Base-by-base conservation (phyloP, 2,329 filamentous ascomycete genomes). In the Periconia sp. region DNA sequence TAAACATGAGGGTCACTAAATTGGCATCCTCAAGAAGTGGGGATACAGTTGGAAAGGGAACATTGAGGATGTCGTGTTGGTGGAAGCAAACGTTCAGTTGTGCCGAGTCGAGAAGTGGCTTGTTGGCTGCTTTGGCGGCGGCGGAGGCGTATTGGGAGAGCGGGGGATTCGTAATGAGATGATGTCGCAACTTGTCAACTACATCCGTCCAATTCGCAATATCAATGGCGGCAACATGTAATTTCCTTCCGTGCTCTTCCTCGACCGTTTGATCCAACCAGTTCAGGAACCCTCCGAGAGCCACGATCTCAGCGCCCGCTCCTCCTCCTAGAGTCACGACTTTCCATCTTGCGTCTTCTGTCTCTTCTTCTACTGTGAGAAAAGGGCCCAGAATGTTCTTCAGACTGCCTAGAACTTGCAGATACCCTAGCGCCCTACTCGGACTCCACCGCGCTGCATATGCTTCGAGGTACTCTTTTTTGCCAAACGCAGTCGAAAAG, bases 361-460 rank as follows among this genome's bases (percentile, higher is more conserved):
- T 30, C 5, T 9, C 31, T 18, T 26, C 26, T 9, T 22, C 22
- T 3, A 5, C 11, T 0, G 34, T 37, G 4, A 33, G n/a, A n/a
- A 34, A 17, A 7, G 32, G 38, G 19, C 6, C 31, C 34, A 15
- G 40, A 17, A 23, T 40, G 40, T 65, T 54, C 29, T 56, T 55
- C 53, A 73, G 40, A 60, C 71, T 49, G 48, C 57, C 63, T 17
- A 86, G 76, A 12, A 85, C 65, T n/a, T 79, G 74, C n/a, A 83
- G 76, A 71, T 97, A 97, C 50, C 86, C 89, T 38, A 97, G 73
- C 0, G 91, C 88, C 39, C 94, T 79, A 38, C 88, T 87, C 2
- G 92, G 89, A 69, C 91, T 96, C 92, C 92, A 99, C 57, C 94
- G 77, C 40, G 89, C 82, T 7, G 90, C 89, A 74, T 99, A 99